A percentile compares a stretch with the other conserved stretches of the same genome.
Evolutionary conservation across 495 filamentous ascomycete genomes (phyloP).

Genomic region (Hypoxylon crocopeplum): DNA sequence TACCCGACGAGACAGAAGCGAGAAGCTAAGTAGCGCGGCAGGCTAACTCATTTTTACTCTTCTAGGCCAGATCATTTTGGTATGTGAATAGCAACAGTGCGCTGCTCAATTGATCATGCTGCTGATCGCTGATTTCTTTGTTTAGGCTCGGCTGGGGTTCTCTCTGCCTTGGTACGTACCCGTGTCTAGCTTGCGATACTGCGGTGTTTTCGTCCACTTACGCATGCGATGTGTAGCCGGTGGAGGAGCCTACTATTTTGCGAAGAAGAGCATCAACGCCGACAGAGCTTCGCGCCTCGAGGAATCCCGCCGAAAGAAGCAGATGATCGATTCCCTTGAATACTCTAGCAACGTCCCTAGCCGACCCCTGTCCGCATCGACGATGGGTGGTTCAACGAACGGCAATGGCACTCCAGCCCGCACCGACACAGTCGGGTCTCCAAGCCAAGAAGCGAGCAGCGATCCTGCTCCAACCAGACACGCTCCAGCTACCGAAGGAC

Average conservation of each 20-base stretch:
- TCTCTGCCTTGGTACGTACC: slow-evolving; percentile 74
- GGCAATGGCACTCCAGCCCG: slow-evolving; percentile 50
- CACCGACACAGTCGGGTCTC: slow-evolving; percentile 70
- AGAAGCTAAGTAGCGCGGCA: not conserved
- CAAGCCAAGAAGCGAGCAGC: slow-evolving; percentile 76
- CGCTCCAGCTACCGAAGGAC: slow-evolving; percentile 73
- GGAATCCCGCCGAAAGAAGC: slow-evolving; percentile 68
- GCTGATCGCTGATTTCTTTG: slow-evolving; percentile 9
- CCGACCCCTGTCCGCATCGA: slow-evolving; percentile 43
- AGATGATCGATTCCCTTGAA: slow-evolving; percentile 67
- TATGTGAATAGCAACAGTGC: slow-evolving; percentile 40
- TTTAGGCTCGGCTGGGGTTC: slow-evolving; percentile 83
- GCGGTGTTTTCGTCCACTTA: slow-evolving; percentile 23
- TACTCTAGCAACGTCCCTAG: slow-evolving; percentile 49
- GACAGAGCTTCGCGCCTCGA: slow-evolving; percentile 77
- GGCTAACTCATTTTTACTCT: slow-evolving; percentile 23
- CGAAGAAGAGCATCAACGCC: slow-evolving; percentile 91
- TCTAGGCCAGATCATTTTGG: slow-evolving; percentile 69
- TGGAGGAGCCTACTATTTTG: slow-evolving; percentile 89
- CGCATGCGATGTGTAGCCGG: slow-evolving; percentile 64
- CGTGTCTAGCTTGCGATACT: not conserved
- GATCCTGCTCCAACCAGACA: slow-evolving; percentile 91
- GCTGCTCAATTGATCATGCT: not conserved
- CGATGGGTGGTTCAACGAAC: slow-evolving; percentile 46
- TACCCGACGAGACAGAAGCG: not conserved